Evolutionary conservation across 2,329 filamentous ascomycete species (phyloP).

Genomic region (Aspergillus piperis): DNA sequence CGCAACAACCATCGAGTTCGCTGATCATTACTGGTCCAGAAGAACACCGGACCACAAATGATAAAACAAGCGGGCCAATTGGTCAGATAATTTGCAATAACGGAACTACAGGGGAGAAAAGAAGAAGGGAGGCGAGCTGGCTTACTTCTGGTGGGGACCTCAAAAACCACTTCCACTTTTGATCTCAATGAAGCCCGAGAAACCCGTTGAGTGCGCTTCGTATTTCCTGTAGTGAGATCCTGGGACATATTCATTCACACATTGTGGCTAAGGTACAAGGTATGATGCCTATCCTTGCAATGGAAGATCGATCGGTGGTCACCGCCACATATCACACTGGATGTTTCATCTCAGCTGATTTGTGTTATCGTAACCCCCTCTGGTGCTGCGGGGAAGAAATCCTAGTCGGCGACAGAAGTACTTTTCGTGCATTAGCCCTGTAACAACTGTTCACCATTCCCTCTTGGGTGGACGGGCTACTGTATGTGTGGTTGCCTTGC

Average conservation of each 20-base stretch:
- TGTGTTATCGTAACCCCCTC: constrained; percentile 6
- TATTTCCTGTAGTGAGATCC: background rate
- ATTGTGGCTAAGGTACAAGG: background rate
- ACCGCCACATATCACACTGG: constrained; percentile 12
- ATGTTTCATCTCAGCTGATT: constrained; percentile 3
- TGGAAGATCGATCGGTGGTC: constrained; percentile 3
- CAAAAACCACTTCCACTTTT: background rate
- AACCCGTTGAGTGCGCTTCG: background rate
- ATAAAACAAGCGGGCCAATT: background rate
- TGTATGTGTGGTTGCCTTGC: constrained; percentile 24
- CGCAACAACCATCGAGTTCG: background rate
- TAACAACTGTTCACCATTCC: constrained; percentile 13
- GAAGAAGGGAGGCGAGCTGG: background rate
- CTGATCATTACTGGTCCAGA: background rate
- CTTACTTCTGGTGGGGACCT: background rate
- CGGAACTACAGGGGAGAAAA: background rate
- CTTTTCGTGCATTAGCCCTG: constrained; percentile 22
- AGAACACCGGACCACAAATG: background rate
- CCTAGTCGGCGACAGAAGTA: constrained; percentile 7
- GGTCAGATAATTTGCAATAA: too few relatives aligned
- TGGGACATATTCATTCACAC: background rate
- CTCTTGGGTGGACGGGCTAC: constrained; percentile 13
- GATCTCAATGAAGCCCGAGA: background rate
- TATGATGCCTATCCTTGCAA: constrained; percentile 6
- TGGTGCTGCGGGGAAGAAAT: constrained; percentile 5